Evolutionary conservation across 441 rosid species (phyloP).

Genomic region (Gossypium trilobum): DNA sequence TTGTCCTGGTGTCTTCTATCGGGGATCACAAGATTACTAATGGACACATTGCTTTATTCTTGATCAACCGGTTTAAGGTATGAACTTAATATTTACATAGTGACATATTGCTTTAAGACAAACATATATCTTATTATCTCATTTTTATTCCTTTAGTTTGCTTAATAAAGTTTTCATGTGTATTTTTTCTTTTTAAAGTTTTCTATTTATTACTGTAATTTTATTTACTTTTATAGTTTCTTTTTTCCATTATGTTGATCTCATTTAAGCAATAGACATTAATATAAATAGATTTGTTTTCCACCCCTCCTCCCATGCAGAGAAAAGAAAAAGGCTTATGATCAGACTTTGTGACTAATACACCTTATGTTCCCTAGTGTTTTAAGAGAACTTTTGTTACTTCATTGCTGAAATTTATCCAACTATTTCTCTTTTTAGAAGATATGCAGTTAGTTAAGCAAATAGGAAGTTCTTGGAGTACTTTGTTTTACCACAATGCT

Average conservation of each 20-base stretch:
- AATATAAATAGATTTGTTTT: not conserved
- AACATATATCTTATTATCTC: not conserved
- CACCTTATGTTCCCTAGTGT: not conserved
- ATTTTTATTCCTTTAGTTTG: not conserved
- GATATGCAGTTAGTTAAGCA: no score
- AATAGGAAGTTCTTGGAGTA: not conserved
- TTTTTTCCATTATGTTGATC: not conserved
- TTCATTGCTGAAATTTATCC: not conserved
- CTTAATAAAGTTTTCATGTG: not conserved
- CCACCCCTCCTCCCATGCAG: not conserved
- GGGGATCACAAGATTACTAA: slow-evolving; percentile 81
- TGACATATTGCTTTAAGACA: not conserved
- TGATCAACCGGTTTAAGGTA: slow-evolving; percentile 81
- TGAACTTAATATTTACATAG: slow-evolving; percentile 6
- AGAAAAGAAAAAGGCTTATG: not conserved
- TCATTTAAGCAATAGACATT: not conserved
- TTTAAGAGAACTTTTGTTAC: not conserved
- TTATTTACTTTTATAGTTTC: not conserved
- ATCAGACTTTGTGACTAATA: not conserved
- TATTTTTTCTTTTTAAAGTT: not conserved
- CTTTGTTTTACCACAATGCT: not conserved
- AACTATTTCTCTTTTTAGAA: not conserved
- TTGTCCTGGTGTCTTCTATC: slow-evolving; percentile 63
- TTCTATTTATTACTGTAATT: not conserved
- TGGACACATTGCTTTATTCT: slow-evolving; percentile 54